Evolutionary conservation across 768 basidiomycete species (phyloP), one percentile per base, ranked within the genome.

Genomic region (Boletellus ananas): DNA sequence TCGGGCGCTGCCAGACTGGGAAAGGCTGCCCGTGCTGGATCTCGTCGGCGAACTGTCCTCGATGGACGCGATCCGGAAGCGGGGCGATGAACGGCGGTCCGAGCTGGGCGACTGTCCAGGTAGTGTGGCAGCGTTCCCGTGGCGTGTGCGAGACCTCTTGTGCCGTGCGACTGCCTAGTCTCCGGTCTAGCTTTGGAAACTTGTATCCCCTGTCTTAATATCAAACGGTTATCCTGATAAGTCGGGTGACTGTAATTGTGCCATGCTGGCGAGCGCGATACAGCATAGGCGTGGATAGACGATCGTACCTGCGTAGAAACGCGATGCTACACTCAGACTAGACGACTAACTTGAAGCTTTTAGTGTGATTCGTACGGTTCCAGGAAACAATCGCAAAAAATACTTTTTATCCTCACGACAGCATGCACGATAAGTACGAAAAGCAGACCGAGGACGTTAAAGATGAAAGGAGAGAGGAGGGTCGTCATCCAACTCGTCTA

Each of bases 21-120:
- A 68, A 1, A 60, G 60, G 3, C 71, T 93, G 25, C 90, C 91
- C 0, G 74, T 86, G 9, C 67, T 92, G 55, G 87, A 93, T 61
- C 69, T 89, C 25, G 79, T 79, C 37, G 86, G 85, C 5, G 59
- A 61, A 23, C 23, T 84, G 9, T 63, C 68, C 1, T 68, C 64
- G 18, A 49, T 69, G 54, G 62, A 66, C 12, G 61, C 56, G 35
- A 58, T 82, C 25, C 57, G 73, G 31, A 65, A 54, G 21, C 57
- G 63, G 18, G 61, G 73, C 17, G 67, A 71, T 16, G 50, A 58
- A 42, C 65, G 76, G 34, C 68, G 72, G 20, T 41, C 47, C 3
- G 64, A 71, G 49, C 60, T 77, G 39, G 59, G 66, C n/a, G 56
- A 55, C 6, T 77, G 77, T 51, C 11, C 11, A 7, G 55, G 27